These are phyloP conservation scores for Fusarium sp. DNA, from an alignment of 2,329 filamentous ascomycete genomes.

Conservation along the genomic window DNA sequence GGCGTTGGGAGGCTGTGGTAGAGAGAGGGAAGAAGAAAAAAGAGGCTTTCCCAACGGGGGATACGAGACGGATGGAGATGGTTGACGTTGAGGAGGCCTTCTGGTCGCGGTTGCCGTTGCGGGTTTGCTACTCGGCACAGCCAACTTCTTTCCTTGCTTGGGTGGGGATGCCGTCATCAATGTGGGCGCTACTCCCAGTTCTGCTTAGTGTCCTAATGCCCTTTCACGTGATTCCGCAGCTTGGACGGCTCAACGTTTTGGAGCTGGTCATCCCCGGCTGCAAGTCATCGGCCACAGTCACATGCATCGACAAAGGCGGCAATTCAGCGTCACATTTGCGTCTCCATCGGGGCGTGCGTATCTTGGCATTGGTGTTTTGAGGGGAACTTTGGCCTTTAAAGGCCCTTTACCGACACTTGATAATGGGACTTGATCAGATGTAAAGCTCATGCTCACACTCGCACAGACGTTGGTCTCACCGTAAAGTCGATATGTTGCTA, in stretches of 20 bases:
- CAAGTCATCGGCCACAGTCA: slow-evolving; percentile 14
- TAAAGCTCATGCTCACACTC: slow-evolving; percentile 9
- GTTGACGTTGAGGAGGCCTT: slow-evolving; percentile 36
- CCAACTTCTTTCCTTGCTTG: slow-evolving; percentile 41
- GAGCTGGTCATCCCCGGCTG: slow-evolving; percentile 15
- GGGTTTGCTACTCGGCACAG: slow-evolving; percentile 29
- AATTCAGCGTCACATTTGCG: slow-evolving; percentile 20
- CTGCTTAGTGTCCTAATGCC: slow-evolving; percentile 26
- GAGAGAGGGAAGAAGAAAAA: slow-evolving; percentile 6
- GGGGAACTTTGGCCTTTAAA: neutral
- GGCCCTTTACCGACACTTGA: neutral
- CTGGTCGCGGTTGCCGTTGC: slow-evolving; percentile 23
- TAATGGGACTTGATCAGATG: slow-evolving; percentile 15
- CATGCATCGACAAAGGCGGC: slow-evolving; percentile 12
- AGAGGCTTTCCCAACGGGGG: slow-evolving; percentile 18
- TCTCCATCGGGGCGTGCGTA: neutral
- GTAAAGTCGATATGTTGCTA: neutral
- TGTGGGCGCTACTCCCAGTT: slow-evolving; percentile 38
- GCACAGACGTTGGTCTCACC: slow-evolving; percentile 18
- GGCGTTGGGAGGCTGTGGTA: slow-evolving; percentile 6
- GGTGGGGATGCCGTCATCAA: slow-evolving; percentile 46
- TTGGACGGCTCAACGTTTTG: slow-evolving; percentile 19
- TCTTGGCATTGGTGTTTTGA: neutral
- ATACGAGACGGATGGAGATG: slow-evolving; percentile 28
- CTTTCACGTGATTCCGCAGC: slow-evolving; percentile 37